A percentile compares a stretch with the other conserved stretches of the same genome.
Evolutionary conservation across 495 filamentous ascomycete genomes (phyloP).

Genomic region (Terfezia boudieri): DNA sequence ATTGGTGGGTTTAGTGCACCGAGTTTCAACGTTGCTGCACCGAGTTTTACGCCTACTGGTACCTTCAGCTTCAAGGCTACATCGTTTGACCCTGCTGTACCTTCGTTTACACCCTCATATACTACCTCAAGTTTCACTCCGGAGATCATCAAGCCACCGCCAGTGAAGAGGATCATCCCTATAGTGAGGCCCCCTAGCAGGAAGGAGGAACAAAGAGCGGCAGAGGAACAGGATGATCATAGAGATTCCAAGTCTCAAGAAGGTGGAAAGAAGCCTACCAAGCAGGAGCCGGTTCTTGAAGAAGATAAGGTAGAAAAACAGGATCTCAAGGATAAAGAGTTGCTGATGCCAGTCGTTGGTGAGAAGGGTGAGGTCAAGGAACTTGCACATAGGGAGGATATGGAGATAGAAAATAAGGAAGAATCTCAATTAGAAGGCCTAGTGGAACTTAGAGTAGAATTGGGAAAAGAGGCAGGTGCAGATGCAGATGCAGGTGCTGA

Average conservation of each 20-base stretch:
- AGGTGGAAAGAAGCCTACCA: slow-evolving; percentile 12
- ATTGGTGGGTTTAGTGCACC: slow-evolving; percentile 8
- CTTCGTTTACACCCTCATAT: slow-evolving; percentile 48
- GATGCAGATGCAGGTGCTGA: not conserved
- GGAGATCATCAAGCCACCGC: slow-evolving; percentile 38
- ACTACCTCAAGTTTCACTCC: slow-evolving; percentile 46
- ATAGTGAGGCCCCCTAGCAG: slow-evolving; percentile 44
- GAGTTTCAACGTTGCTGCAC: slow-evolving; percentile 42
- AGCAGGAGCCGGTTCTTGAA: slow-evolving; percentile 1
- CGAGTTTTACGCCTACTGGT: slow-evolving; percentile 44
- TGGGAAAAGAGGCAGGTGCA: not conserved
- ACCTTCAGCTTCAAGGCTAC: slow-evolving; percentile 36
- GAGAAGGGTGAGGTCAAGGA: slow-evolving; percentile 1
- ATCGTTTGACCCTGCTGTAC: slow-evolving; percentile 61
- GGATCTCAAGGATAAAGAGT: slow-evolving; percentile 9
- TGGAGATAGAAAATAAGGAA: slow-evolving; percentile 2
- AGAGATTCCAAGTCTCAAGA: slow-evolving; percentile 4
- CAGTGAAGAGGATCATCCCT: slow-evolving; percentile 60
- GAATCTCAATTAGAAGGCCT: slow-evolving; percentile 1
- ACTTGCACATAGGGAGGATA: slow-evolving; percentile 4
- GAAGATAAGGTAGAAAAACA: not conserved
- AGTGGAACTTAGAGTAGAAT: slow-evolving; percentile 1
- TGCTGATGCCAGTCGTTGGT: slow-evolving; percentile 2
- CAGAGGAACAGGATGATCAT: slow-evolving; percentile 4
- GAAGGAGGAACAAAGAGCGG: slow-evolving; percentile 3